phyloP scores from a whole-genome alignment of 306 rosid genomes.

The Chamaecrista fasciculata region DNA sequence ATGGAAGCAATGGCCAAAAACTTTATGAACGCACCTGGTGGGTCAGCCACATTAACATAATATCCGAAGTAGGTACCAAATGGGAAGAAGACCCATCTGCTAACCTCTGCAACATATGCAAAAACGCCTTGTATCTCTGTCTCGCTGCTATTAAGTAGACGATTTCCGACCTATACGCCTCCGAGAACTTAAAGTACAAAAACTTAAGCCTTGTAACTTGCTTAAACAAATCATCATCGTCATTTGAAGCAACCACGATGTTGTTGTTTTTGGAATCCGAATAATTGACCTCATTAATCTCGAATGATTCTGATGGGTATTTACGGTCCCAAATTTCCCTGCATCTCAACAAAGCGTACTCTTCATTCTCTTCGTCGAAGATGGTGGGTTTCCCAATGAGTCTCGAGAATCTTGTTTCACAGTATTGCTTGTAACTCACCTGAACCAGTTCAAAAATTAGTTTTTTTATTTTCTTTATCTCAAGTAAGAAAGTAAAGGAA shows the following conservation, averaged over 20 bases:
- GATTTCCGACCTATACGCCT: constrained; percentile 67
- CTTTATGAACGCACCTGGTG: constrained; percentile 62
- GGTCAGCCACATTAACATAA: constrained; percentile 75
- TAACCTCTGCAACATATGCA: constrained; percentile 50
- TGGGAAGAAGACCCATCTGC: constrained; percentile 43
- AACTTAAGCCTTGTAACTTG: constrained; percentile 48
- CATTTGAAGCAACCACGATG: constrained; percentile 7
- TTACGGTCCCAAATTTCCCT: constrained; percentile 56
- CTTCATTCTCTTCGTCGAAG: constrained; percentile 82
- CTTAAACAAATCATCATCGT: constrained; percentile 38
- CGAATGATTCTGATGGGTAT: constrained; percentile 74
- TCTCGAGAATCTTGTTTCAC: constrained; percentile 61
- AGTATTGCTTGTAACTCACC: constrained; percentile 66
- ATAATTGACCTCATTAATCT: constrained; percentile 58
- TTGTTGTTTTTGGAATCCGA: constrained; percentile 27
- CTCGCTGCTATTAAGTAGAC: constrained; percentile 72
- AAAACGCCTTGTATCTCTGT: constrained; percentile 76
- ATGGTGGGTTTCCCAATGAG: constrained; percentile 66
- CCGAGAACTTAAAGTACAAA: constrained; percentile 50
- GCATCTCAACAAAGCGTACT: constrained; percentile 72
- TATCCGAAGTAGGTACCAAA: constrained; percentile 78
- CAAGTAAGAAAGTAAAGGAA: not conserved
- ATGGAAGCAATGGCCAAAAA: not conserved
- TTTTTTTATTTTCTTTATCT: no score
- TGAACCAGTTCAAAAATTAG: constrained; percentile 23